Evolutionary conservation across 805 yeast species (phyloP).

Genomic region (Suhomyces emberorum): DNA sequence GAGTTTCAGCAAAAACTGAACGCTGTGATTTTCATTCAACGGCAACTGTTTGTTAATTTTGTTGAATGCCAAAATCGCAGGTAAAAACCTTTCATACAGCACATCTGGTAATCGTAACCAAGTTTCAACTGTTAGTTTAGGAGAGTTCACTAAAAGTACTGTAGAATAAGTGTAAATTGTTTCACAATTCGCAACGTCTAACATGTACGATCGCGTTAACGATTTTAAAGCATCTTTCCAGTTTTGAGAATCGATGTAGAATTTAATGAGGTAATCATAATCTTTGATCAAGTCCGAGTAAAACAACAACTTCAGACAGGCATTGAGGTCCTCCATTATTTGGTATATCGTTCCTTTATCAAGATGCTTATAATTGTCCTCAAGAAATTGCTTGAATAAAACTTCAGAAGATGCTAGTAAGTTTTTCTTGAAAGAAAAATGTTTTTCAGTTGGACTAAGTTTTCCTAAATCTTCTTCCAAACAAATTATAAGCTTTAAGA

Average conservation of each 20-base stretch:
- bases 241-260: slow-evolving; percentile 63
- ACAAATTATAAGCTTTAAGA: slow-evolving; percentile 44
- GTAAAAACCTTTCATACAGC: slow-evolving; percentile 63
- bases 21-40: slow-evolving; percentile 55
- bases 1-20: slow-evolving; percentile 59
- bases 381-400: slow-evolving; percentile 48
- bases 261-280: slow-evolving; percentile 61
- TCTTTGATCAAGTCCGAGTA: slow-evolving; percentile 71
- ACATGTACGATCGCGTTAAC: slow-evolving; percentile 45
- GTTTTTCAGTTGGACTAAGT: background rate
- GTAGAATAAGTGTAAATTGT: slow-evolving; percentile 67
- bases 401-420: slow-evolving; percentile 4
- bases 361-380: slow-evolving; percentile 43
- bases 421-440: background rate
- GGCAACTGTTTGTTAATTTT: slow-evolving; percentile 39
- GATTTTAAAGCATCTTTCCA: slow-evolving; percentile 73
- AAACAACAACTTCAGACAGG: slow-evolving; percentile 57
- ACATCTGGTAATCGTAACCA: slow-evolving; percentile 65
- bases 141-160: slow-evolving; percentile 62
- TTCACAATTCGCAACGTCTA: slow-evolving; percentile 14
- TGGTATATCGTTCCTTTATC: slow-evolving; percentile 71
- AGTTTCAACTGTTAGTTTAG: slow-evolving; percentile 66
- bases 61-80: slow-evolving; percentile 71
- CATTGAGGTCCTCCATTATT: slow-evolving; percentile 63
- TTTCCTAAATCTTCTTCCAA: slow-evolving; percentile 29